A percentile compares a stretch with the other conserved stretches of the same genome.
Conservation (phyloP, 129 eudicot species). For the Ambrosia trifida region DNA sequence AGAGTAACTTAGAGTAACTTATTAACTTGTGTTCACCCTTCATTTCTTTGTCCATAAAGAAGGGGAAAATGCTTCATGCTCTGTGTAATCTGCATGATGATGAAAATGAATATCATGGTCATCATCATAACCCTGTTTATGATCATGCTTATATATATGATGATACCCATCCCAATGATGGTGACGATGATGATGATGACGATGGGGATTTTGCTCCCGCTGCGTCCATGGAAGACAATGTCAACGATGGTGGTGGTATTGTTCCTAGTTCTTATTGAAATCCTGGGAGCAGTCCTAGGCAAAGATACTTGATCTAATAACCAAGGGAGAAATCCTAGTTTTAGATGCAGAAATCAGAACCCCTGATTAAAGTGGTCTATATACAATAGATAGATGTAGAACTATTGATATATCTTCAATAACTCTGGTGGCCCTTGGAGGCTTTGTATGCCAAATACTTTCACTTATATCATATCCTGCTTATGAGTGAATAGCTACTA, state of each 20-base stretch:
- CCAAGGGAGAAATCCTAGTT: conserved; percentile 23
- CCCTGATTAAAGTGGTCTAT: conserved; percentile 10
- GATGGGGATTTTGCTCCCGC: conserved; percentile 52
- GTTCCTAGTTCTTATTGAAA: conserved; percentile 1
- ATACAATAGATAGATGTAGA: conserved; percentile 17
- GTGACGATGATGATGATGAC: conserved; percentile 39
- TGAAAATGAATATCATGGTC: conserved; percentile 18
- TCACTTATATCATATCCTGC: conserved; percentile 11
- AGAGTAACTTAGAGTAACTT: conserved; percentile 10
- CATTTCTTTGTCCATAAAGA: conserved; percentile 9
- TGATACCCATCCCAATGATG: conserved; percentile 16
- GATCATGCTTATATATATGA: conserved; percentile 20
- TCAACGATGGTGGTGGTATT: not conserved
- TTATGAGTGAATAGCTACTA: not conserved
- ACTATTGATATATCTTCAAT: not conserved
- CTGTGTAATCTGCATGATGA: conserved; percentile 18
- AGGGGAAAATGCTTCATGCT: conserved; percentile 29
- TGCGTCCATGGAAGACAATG: conserved; percentile 43
- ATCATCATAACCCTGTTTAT: conserved; percentile 13
- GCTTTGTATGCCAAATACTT: conserved; percentile 4
- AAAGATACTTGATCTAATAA: conserved; percentile 18
- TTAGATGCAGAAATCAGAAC: conserved; percentile 17
- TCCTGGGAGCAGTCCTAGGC: not conserved
- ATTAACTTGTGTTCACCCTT: not conserved
- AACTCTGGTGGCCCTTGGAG: not conserved